Evolutionary conservation across 139 green algal genomes (phyloP).

Genomic region (Haematococcus sp.): DNA sequence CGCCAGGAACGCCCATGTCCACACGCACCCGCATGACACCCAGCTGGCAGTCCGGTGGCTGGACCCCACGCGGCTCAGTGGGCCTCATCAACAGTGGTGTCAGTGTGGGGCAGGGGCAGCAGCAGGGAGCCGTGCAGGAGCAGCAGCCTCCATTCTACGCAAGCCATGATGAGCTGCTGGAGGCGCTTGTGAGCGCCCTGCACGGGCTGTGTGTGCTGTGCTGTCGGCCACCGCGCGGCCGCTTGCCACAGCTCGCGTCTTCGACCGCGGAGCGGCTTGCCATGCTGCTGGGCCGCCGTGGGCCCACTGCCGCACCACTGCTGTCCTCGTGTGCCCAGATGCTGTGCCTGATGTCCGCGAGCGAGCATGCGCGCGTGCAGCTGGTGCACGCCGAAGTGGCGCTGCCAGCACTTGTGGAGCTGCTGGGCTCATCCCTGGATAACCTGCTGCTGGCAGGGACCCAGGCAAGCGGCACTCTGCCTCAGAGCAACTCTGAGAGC

Average conservation of each 20-base stretch:
- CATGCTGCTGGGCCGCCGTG: background rate
- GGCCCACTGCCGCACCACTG: background rate
- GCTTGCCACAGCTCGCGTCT: background rate
- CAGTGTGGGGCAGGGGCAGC: background rate
- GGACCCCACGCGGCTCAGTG: background rate
- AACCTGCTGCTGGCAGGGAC: background rate
- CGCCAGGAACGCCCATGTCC: background rate
- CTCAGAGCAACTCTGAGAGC: background rate
- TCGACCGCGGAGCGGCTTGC: background rate
- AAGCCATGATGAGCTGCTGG: constrained; percentile 2
- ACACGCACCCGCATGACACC: background rate
- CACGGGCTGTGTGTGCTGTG: background rate
- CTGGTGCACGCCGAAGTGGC: background rate
- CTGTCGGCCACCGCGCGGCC: background rate
- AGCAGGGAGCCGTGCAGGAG: background rate
- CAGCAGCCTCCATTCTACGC: background rate
- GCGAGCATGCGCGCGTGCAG: background rate
- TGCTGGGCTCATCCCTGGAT: background rate
- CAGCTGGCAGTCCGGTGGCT: background rate
- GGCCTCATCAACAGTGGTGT: background rate
- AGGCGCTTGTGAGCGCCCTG: background rate
- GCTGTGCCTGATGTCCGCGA: constrained; percentile 3
- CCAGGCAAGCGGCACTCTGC: background rate
- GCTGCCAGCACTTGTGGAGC: constrained; percentile 2
- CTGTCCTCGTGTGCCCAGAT: constrained; percentile 5